Base-by-base conservation (phyloP, 2,329 filamentous ascomycete species). In the Chaetomiaceae sp. region DNA sequence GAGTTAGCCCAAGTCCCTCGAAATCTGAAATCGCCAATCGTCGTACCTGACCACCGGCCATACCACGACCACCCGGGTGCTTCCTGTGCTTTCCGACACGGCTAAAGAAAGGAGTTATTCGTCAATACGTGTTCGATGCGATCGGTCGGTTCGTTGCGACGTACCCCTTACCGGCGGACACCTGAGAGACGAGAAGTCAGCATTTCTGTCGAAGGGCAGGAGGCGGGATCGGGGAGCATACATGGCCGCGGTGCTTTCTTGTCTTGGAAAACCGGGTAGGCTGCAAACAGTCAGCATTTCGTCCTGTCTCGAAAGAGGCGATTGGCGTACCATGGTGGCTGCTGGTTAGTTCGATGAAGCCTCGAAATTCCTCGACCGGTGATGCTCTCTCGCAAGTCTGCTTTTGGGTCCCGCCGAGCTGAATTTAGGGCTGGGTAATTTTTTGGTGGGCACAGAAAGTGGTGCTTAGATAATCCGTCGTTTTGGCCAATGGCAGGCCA, bases 1-100 rank as follows among this genome's bases (percentile, higher is more conserved):
- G 50, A 20, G 55, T 60, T 55, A 60, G 59, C 49, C 46, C 34
- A 31, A 20, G 45, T 44, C 37, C 44, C 25, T 59, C 53, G 44
- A 44, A 42, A 38, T 50, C 35, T 25, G 20, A 21, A 33, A 39
- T 40, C 31, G 33, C 43, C 27, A 17, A 51, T 46, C 38, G 44
- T 44, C 59, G 54, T 59, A 62, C 60, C 59, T 96, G 89, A 83
- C 91, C 92, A 95, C 93, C 92, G 73, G 93, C 93, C 78, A 86
- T 79, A 85, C 82, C 82, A 88, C 88, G 79, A 82, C 82, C 82
- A 84, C 82, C 82, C 65, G 81, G 83, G 66, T 86, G 82, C 86
- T 99, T 97, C 73, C 93, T 82, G 87, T 96, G 91, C 87, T 97
- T 97, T 75, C 93, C 93, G 73, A 97, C 76, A 84, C 92, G 92